Evolutionary conservation across 2,329 filamentous ascomycete genomes (phyloP).

Genomic region (Cordyceps cicadae): DNA sequence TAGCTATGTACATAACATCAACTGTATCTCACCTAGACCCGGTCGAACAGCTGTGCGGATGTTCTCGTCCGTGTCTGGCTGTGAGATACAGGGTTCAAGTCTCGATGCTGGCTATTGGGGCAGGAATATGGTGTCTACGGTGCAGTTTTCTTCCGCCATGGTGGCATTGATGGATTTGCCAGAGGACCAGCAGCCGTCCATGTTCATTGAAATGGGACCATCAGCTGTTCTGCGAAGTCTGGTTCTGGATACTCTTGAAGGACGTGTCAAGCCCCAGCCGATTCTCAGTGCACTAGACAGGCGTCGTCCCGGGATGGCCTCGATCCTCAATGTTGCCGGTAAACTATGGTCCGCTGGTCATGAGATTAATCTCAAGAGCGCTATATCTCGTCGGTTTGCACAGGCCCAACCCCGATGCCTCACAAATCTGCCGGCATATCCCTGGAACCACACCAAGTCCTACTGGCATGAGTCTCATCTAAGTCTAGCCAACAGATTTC

Average conservation of each 20-base stretch:
- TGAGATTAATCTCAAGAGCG: constrained; percentile 23
- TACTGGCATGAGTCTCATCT: constrained; percentile 48
- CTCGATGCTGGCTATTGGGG: constrained; percentile 36
- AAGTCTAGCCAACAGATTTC: constrained; percentile 34
- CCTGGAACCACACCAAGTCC: constrained; percentile 44
- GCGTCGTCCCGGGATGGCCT: constrained; percentile 16
- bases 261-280: background rate
- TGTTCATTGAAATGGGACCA: constrained; percentile 36
- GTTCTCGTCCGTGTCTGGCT: constrained; percentile 34
- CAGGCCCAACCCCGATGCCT: constrained; percentile 27
- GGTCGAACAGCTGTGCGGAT: constrained; percentile 20
- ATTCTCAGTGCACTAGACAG: constrained; percentile 24
- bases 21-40: constrained; percentile 13
- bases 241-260: constrained; percentile 21
- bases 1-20: constrained; percentile 26
- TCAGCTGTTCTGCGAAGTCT: constrained; percentile 28
- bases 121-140: constrained; percentile 36
- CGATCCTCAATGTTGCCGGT: constrained; percentile 26
- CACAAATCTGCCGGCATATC: constrained; percentile 40
- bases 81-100: constrained; percentile 16
- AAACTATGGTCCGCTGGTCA: constrained; percentile 30
- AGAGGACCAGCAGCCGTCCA: constrained; percentile 21
- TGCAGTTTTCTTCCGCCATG: constrained; percentile 36
- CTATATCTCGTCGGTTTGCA: constrained; percentile 17
- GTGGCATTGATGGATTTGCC: constrained; percentile 24